Percentiles rank a stretch among this genome's conserved stretches.
phyloP scores from a whole-genome alignment of 2,329 filamentous ascomycete genomes.

The Cryoendolithus antarcticus region DNA sequence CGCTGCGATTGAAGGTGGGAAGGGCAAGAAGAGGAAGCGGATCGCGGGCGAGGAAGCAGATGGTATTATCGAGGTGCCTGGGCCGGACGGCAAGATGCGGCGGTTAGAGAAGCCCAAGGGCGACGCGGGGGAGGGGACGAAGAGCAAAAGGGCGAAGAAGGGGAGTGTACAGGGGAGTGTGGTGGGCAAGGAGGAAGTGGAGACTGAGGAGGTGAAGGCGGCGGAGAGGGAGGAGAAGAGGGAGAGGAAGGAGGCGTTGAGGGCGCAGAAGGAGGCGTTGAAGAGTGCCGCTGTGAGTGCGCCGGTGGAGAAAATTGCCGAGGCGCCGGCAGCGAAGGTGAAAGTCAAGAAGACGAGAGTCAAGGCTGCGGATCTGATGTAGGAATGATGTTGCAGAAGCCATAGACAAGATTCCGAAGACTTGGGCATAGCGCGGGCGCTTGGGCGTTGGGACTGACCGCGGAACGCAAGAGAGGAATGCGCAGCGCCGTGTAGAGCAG shows the following conservation, averaged over 20 bases:
- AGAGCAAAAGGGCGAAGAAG: slow-evolving; percentile 13
- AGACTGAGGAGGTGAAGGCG: slow-evolving; percentile 13
- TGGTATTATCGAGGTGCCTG: slow-evolving; percentile 18
- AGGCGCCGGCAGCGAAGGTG: slow-evolving; percentile 5
- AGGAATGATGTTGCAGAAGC: too few relatives aligned
- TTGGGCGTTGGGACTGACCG: too few relatives aligned
- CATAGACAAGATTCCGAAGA: too few relatives aligned
- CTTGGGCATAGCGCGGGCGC: too few relatives aligned
- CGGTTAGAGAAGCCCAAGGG: slow-evolving; percentile 13
- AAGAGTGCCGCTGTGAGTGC: slow-evolving; percentile 1
- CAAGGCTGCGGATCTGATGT: slow-evolving; percentile 13
- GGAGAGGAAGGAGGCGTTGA: slow-evolving; percentile 10
- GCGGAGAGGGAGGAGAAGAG: slow-evolving; percentile 13
- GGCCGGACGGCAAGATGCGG: slow-evolving; percentile 23
- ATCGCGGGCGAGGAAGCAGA: slow-evolving; percentile 13
- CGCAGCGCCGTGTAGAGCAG: too few relatives aligned
- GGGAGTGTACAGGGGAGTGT: too few relatives aligned
- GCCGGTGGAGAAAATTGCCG: background rate
- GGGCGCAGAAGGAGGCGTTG: slow-evolving; percentile 7
- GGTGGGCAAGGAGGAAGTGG: slow-evolving; percentile 8
- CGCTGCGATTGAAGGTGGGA: slow-evolving; percentile 15
- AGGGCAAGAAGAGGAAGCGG: slow-evolving; percentile 23
- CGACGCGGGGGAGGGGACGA: slow-evolving; percentile 9
- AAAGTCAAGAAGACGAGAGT: slow-evolving; percentile 5
- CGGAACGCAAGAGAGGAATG: too few relatives aligned